Evolutionary conservation across 208 protist genomes (phyloP).

Genomic region (Vickermania spadyakhi): DNA sequence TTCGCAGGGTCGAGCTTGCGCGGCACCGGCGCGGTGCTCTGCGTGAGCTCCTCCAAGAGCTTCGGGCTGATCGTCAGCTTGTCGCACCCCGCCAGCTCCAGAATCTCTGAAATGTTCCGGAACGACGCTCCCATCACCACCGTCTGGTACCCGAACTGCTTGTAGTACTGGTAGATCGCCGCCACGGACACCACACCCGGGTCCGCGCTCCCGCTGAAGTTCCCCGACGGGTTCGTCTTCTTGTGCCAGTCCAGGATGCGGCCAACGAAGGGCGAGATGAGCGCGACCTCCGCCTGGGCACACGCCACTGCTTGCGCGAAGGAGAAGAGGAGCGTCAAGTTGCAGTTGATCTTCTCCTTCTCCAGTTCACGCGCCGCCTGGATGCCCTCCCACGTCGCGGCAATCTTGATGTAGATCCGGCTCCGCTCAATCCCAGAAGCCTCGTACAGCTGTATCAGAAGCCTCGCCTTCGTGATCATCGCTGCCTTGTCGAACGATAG

Average conservation of each 20-base stretch:
- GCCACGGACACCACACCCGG: constrained; percentile 93
- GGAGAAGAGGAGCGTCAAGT: constrained; percentile 97
- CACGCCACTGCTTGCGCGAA: constrained; percentile 92
- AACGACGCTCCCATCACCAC: constrained; percentile 98
- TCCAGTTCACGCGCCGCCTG: constrained; percentile 91
- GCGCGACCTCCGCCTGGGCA: constrained; percentile 90
- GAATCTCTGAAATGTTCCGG: constrained; percentile 90
- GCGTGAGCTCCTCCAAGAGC: constrained; percentile 90
- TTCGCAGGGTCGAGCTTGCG: constrained; percentile 57
- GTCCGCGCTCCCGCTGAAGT: constrained; percentile 72
- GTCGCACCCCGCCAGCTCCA: constrained; percentile 94
- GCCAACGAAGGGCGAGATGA: constrained; percentile 96
- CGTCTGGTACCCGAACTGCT: constrained; percentile 94
- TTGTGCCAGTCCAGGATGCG: constrained; percentile 97
- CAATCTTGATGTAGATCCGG: constrained; percentile 96
- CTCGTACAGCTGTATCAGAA: constrained; percentile 93
- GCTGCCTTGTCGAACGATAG: constrained; percentile 94
- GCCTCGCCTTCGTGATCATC: constrained; percentile 89
- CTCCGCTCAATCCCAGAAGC: constrained; percentile 85
- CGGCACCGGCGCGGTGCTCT: constrained; percentile 19
- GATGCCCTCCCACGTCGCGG: constrained; percentile 97
- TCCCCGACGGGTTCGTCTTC: constrained; percentile 38
- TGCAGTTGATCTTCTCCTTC: constrained; percentile 94
- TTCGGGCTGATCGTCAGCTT: constrained; percentile 95
- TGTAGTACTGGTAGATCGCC: constrained; percentile 97